Evolutionary conservation across 2,329 filamentous ascomycete species (phyloP).

Genomic region (Aspergillus intermedius): DNA sequence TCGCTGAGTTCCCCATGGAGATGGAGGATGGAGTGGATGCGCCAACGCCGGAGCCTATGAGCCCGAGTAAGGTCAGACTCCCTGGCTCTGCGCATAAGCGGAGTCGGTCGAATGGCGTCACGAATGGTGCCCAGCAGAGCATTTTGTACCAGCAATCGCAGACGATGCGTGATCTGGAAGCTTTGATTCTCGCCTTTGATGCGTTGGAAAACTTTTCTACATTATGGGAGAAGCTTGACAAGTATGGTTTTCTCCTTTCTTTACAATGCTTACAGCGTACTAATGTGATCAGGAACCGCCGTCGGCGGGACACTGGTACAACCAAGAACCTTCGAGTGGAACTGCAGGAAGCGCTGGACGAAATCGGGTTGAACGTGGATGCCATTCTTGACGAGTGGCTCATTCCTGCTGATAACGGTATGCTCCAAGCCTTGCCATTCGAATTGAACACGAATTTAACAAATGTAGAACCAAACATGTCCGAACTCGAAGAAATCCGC

Average conservation of each 20-base stretch:
- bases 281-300: conserved; percentile 19
- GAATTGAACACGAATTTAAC: conserved; percentile 3
- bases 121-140: conserved; percentile 17
- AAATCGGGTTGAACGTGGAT: conserved; percentile 51
- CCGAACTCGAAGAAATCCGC: conserved; percentile 60
- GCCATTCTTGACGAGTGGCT: conserved; percentile 62
- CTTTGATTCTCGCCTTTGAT: conserved; percentile 59
- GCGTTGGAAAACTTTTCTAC: conserved; percentile 61
- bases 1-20: conserved; percentile 20
- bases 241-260: conserved; percentile 27
- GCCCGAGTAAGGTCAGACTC: conserved; percentile 26
- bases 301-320: conserved; percentile 27
- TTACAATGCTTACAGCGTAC: conserved; percentile 7
- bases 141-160: conserved; percentile 45
- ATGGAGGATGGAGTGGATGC: conserved; percentile 18
- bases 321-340: conserved; percentile 49
- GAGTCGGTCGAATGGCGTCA: conserved; percentile 22
- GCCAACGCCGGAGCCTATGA: conserved; percentile 22
- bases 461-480: conserved; percentile 48
- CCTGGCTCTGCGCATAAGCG: conserved; percentile 23
- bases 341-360: conserved; percentile 51
- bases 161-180: conserved; percentile 63
- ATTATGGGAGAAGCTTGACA: conserved; percentile 42
- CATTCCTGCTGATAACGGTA: conserved; percentile 50
- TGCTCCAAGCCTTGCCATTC: conserved; percentile 16